Evolutionary conservation across 176 grass and related monocot species (phyloP), one percentile per base, ranked within the genome.

Genomic region (Oropetium thomaeum): DNA sequence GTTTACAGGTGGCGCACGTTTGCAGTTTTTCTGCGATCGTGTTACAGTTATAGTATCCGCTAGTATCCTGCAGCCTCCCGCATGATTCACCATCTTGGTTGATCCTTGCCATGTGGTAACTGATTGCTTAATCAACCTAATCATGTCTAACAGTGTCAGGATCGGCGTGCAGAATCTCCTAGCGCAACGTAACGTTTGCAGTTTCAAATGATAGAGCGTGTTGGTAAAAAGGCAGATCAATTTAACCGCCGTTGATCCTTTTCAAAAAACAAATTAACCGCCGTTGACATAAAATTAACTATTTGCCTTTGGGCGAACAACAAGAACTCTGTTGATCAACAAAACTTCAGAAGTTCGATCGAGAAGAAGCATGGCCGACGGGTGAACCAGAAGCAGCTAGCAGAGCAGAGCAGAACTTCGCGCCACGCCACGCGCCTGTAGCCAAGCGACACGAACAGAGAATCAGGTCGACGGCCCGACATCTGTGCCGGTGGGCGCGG

Each of bases 1-100:
- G 34, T 54, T 54, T 65, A 82, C 67, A 52, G 65, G 33, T 77
- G 81, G 52, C 61, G 33, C 65, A 26, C 65, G 34, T 33, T 69
- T 19, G 44, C 61, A 25, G 38, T 35, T 8, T 16, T 40, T 16
- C 3, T 11, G 42, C 13, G 3, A 31, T 32, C 75, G 22, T 25
- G 53, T 79, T 28, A n/a, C n/a, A n/a, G n/a, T n/a, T n/a, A n/a
- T n/a, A n/a, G n/a, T n/a, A n/a, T n/a, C n/a, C n/a, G n/a, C n/a
- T n/a, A n/a, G n/a, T n/a, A n/a, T n/a, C n/a, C 20, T 28, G 43
- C 49, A 29, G 11, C 22, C 20, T n/a, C 55, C 34, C 2, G 27
- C 45, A 23, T 30, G 82, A 55, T 64, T 57, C 58, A 28, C 20
- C 53, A 47, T 67, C 68, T 23, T 31, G 65, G 15, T 26, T 19